phyloP scores from a whole-genome alignment of 1,139 yeast species.

The Arxiozyma heterogenica region DNA sequence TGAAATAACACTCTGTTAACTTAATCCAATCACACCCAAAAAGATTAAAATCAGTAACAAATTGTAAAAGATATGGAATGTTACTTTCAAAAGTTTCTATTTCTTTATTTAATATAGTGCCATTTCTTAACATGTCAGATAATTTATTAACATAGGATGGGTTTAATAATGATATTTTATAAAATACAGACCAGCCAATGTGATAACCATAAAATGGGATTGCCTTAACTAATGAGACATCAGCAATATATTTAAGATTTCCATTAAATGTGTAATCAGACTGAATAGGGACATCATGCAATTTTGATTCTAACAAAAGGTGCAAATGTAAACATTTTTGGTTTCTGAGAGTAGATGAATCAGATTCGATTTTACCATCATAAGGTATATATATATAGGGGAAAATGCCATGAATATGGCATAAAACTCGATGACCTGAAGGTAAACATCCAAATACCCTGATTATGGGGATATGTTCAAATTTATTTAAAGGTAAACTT shows the following conservation, averaged over 20 bases:
- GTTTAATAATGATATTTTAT: conserved; percentile 59
- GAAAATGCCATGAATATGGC: conserved; percentile 76
- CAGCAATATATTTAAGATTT: conserved; percentile 46
- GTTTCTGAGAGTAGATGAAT: conserved; percentile 18
- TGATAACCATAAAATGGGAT: conserved; percentile 79
- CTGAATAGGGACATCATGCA: conserved; percentile 7
- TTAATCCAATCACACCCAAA: conserved; percentile 78
- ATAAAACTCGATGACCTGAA: conserved; percentile 45
- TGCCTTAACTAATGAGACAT: conserved; percentile 62
- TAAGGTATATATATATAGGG: conserved; percentile 73
- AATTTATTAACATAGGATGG: conserved; percentile 54
- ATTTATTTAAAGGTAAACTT: conserved; percentile 29
- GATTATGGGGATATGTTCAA: conserved; percentile 57
- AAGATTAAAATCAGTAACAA: conserved; percentile 71
- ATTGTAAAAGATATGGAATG: conserved; percentile 67
- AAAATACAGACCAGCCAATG: conserved; percentile 51
- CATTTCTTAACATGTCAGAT: conserved; percentile 50
- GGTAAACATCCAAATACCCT: conserved; percentile 64
- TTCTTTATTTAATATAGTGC: conserved; percentile 31
- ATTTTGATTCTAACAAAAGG: conserved; percentile 18
- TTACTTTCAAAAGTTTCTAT: conserved; percentile 67
- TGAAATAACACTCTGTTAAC: conserved; percentile 29
- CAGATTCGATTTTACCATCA: conserved; percentile 32
- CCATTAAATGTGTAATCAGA: conserved; percentile 4
- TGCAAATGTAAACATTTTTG: conserved; percentile 29